phyloP scores from a whole-genome alignment of 108 stramenopile species.

The Cyclostephanos tholiformis region DNA sequence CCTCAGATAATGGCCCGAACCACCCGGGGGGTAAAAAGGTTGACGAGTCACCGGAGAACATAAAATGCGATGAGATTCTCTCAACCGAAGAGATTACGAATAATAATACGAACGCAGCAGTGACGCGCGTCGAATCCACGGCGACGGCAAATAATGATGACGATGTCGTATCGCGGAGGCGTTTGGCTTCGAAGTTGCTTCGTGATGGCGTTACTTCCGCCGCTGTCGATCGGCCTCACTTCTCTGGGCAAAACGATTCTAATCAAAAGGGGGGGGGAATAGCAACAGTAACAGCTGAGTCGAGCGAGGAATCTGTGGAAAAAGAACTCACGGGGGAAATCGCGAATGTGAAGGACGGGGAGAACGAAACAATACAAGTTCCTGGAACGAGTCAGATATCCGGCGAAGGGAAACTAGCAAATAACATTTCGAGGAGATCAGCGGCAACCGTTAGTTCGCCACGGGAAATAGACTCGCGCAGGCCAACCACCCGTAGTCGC shows the following conservation, averaged over 20 bases:
- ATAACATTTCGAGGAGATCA: neutral
- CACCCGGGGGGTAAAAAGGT: neutral
- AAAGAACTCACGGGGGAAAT: neutral
- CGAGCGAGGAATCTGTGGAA: neutral
- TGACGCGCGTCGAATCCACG: neutral
- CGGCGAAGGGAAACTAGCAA: neutral
- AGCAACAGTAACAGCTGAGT: neutral
- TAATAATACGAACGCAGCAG: neutral
- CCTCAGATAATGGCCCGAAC: neutral
- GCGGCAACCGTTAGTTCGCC: neutral
- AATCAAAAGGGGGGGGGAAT: neutral
- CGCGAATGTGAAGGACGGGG: neutral
- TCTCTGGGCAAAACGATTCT: neutral
- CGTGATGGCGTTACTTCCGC: no score
- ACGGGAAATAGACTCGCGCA: slow-evolving; percentile 3
- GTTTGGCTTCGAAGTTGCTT: no score
- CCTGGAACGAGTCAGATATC: neutral
- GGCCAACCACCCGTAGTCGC: slow-evolving; percentile 21
- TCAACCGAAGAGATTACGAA: neutral
- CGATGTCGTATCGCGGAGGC: no score
- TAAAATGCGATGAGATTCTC: neutral
- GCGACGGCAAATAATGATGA: neutral
- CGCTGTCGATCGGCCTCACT: neutral
- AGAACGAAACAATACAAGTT: neutral
- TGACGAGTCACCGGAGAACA: neutral